phyloP scores from a whole-genome alignment of 2,329 filamentous ascomycete genomes.

The Ophiostoma australiae region DNA sequence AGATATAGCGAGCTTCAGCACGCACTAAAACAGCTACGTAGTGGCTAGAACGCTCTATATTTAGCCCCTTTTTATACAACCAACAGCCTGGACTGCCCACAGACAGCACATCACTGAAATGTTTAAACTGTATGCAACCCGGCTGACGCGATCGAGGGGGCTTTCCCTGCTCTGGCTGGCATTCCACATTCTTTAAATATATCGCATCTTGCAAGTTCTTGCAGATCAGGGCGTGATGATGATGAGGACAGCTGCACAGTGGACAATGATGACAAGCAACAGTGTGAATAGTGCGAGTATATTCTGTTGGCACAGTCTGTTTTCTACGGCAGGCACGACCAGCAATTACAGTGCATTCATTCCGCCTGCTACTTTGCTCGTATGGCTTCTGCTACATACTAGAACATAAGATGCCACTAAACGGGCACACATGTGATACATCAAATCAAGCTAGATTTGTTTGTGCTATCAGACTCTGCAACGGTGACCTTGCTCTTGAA shows the following conservation, averaged over 20 bases:
- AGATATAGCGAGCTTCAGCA: neutral
- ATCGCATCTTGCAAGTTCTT: too few relatives aligned
- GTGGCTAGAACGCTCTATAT: slow-evolving; percentile 1
- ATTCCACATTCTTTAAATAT: neutral
- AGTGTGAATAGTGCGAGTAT: neutral
- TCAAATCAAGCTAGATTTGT: neutral
- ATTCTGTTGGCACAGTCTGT: neutral
- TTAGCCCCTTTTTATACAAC: slow-evolving; percentile 5
- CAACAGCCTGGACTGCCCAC: neutral
- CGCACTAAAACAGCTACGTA: neutral
- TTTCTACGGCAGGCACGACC: neutral
- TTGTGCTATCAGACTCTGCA: neutral
- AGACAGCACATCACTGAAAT: slow-evolving; percentile 1
- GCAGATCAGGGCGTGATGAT: neutral
- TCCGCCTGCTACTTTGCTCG: neutral
- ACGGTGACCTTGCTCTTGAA: neutral
- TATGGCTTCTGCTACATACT: neutral
- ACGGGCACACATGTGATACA: neutral
- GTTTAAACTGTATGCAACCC: neutral
- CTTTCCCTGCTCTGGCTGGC: neutral
- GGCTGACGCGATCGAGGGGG: slow-evolving; percentile 5
- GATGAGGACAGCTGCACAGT: neutral
- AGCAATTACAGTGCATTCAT: neutral
- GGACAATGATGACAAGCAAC: neutral
- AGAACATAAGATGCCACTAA: neutral